Conservation (phyloP, 768 basidiomycete genomes). For the Cubamyces sp. region DNA sequence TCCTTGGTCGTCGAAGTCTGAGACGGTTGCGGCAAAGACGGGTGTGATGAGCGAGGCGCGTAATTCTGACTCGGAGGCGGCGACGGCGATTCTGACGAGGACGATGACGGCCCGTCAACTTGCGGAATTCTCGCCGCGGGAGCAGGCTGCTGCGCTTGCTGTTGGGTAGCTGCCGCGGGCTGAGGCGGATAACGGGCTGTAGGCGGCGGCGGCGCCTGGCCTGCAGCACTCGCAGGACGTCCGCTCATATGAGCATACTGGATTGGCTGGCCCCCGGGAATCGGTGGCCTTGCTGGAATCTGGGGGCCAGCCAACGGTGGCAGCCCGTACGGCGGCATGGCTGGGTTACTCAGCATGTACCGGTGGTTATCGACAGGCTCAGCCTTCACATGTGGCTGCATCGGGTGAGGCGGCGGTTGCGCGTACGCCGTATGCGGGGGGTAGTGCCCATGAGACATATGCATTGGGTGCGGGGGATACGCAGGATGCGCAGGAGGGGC, state of each 20-base stretch:
- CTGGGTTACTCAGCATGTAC: slow-evolving; percentile 57
- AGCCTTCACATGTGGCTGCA: slow-evolving; percentile 61
- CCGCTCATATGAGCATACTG: slow-evolving; percentile 47
- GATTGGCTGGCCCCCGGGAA: slow-evolving; percentile 58
- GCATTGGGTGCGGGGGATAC: slow-evolving; percentile 39
- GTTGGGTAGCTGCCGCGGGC: not conserved
- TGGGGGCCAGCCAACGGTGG: slow-evolving; percentile 71
- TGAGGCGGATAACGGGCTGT: slow-evolving; percentile 28
- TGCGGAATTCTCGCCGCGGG: slow-evolving; percentile 60
- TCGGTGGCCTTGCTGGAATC: slow-evolving; percentile 53
- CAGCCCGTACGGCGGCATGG: slow-evolving; percentile 53
- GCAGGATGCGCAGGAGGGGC: slow-evolving; percentile 52
- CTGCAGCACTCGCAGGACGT: slow-evolving; percentile 16
- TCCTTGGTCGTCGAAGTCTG: slow-evolving; percentile 42
- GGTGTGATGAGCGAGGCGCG: slow-evolving; percentile 73
- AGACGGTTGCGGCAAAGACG: slow-evolving; percentile 71
- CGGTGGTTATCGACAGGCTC: slow-evolving; percentile 72
- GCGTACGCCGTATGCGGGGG: slow-evolving; percentile 57
- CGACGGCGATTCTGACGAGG: slow-evolving; percentile 71
- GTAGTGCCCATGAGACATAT: slow-evolving; percentile 53
- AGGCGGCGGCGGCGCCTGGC: slow-evolving; percentile 26
- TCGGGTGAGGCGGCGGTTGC: slow-evolving; percentile 42
- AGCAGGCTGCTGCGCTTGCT: not conserved
- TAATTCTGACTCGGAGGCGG: slow-evolving; percentile 64
- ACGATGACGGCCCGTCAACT: slow-evolving; percentile 74